Conservation (phyloP, 1,139 yeast genomes). For the Hanseniaspora sp. region DNA sequence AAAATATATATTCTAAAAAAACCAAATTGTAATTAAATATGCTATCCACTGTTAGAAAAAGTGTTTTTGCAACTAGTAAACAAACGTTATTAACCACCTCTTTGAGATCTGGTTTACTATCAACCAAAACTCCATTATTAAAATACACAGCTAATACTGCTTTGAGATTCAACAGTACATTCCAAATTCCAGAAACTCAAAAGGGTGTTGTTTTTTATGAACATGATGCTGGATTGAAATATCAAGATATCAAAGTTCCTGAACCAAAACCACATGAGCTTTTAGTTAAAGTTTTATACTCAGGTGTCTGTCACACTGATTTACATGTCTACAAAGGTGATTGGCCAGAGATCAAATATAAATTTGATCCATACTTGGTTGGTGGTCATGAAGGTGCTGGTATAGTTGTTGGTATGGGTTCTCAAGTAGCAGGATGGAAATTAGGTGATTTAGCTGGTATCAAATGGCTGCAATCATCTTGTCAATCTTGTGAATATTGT, state of each 20-base stretch:
- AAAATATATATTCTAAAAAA: no score
- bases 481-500: slow-evolving; percentile 61
- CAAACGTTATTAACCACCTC: neutral
- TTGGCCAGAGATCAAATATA: slow-evolving; percentile 52
- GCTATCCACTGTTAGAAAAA: neutral
- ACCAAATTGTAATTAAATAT: neutral
- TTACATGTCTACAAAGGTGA: slow-evolving; percentile 75
- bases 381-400: slow-evolving; percentile 86
- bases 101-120: neutral
- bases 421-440: slow-evolving; percentile 53
- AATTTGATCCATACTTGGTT: slow-evolving; percentile 47
- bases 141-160: neutral
- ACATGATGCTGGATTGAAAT: slow-evolving; percentile 52
- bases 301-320: slow-evolving; percentile 74
- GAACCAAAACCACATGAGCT: slow-evolving; percentile 56
- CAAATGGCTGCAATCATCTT: slow-evolving; percentile 66
- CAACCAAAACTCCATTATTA: neutral
- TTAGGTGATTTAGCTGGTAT: slow-evolving; percentile 65
- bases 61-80: neutral
- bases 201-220: slow-evolving; percentile 63
- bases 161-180: slow-evolving; percentile 18
- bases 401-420: slow-evolving; percentile 60
- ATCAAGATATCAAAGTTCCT: slow-evolving; percentile 59
- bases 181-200: slow-evolving; percentile 49
- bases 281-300: slow-evolving; percentile 56